phyloP scores from a whole-genome alignment of 2,329 filamentous ascomycete species.

The Phyllosticta citrichinensis region DNA sequence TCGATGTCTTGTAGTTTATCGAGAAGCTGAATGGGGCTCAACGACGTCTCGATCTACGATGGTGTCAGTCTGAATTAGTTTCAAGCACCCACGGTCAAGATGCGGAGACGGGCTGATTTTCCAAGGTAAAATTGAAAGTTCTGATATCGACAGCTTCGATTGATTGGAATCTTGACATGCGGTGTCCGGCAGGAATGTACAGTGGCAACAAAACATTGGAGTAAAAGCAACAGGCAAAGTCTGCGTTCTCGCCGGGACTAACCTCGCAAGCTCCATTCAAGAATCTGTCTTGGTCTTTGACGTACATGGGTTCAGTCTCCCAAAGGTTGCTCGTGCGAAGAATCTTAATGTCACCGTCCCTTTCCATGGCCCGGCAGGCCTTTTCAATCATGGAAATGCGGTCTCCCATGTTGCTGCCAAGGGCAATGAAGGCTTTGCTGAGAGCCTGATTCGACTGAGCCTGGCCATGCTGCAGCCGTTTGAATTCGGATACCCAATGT shows the following conservation, averaged over 20 bases:
- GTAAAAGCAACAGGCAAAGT: conserved; percentile 12
- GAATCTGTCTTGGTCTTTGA: conserved; percentile 77
- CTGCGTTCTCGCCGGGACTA: conserved; percentile 21
- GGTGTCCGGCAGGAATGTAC: not conserved
- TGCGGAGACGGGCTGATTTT: not conserved
- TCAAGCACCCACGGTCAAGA: not conserved
- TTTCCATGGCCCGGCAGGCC: conserved; percentile 70
- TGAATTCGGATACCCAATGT: not conserved
- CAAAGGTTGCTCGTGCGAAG: conserved; percentile 78
- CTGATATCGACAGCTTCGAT: not conserved
- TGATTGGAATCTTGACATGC: not conserved
- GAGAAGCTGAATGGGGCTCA: conserved; percentile 66
- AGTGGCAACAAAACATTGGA: not conserved
- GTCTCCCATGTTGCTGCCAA: conserved; percentile 89
- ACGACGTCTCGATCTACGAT: conserved; percentile 63
- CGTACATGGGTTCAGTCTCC: conserved; percentile 96
- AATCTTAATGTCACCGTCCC: conserved; percentile 56
- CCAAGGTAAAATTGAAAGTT: not conserved
- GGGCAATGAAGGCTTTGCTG: conserved; percentile 61
- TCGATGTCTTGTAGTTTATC: conserved; percentile 80
- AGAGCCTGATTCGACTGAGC: not conserved
- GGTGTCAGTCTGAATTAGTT: not conserved
- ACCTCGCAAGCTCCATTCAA: conserved; percentile 91
- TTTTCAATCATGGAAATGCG: conserved; percentile 74
- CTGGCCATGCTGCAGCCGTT: not conserved